Conservation (phyloP, 257 asterid species). For the Nicotiana obtusifolia region DNA sequence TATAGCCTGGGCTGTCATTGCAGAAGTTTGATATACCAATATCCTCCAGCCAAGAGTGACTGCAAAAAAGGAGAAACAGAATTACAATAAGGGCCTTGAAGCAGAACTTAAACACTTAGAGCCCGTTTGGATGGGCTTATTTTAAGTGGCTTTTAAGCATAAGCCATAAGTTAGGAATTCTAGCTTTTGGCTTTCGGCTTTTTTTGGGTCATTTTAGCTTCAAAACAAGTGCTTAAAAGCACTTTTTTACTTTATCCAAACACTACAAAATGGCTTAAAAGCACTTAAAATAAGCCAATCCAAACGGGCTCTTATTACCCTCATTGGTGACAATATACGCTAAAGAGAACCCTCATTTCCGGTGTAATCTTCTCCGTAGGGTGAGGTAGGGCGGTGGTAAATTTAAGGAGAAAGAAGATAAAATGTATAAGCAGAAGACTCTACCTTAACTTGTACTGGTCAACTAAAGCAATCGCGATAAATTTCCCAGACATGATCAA, state of each 20-base stretch:
- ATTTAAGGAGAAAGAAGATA: not conserved
- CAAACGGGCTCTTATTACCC: not conserved
- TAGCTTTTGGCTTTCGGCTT: too few species aligned
- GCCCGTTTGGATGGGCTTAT: too few species aligned
- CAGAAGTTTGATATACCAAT: constrained; percentile 52
- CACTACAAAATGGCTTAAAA: too few species aligned
- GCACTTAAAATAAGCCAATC: too few species aligned
- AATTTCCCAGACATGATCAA: constrained; percentile 65
- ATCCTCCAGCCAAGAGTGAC: constrained; percentile 51
- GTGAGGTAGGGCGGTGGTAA: not conserved
- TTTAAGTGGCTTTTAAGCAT: too few species aligned
- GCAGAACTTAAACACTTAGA: not conserved
- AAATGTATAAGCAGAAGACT: not conserved
- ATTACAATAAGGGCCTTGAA: not conserved
- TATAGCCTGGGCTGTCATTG: constrained; percentile 54
- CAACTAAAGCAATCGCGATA: constrained; percentile 78
- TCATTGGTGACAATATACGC: not conserved
- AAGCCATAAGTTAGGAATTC: too few species aligned
- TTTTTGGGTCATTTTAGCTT: too few species aligned
- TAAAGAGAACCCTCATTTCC: not conserved
- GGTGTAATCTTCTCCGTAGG: not conserved
- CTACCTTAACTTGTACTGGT: constrained; percentile 77
- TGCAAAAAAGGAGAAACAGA: constrained; percentile 18
- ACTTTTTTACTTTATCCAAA: too few species aligned
- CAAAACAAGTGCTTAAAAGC: too few species aligned